Conservation (phyloP, 148 eudicot species). For the Vaccinium corymbosum region DNA sequence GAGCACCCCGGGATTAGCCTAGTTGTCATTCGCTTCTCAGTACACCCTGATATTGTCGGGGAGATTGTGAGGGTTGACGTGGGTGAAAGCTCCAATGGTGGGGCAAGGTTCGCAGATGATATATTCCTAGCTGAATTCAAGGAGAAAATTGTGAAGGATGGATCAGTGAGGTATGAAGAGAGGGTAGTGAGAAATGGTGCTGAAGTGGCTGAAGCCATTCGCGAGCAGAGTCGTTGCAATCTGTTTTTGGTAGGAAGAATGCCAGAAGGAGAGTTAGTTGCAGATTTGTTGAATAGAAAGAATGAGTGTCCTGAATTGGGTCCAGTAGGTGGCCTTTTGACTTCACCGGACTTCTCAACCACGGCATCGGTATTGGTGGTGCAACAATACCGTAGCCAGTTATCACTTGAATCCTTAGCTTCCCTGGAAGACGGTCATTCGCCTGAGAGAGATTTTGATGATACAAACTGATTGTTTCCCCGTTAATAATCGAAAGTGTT, state of each 20-base stretch:
- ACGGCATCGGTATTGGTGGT: conserved; percentile 64
- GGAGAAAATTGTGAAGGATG: conserved; percentile 23
- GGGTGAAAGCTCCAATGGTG: background rate
- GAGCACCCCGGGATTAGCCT: conserved; percentile 76
- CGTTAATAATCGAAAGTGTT: background rate
- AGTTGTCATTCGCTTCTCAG: conserved; percentile 35
- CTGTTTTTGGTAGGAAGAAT: conserved; percentile 58
- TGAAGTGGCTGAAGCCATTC: conserved; percentile 28
- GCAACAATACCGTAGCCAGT: conserved; percentile 40
- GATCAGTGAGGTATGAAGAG: conserved; percentile 50
- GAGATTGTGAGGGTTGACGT: conserved; percentile 34
- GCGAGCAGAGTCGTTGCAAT: conserved; percentile 37
- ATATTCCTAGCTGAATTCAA: conserved; percentile 27
- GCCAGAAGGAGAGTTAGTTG: conserved; percentile 49
- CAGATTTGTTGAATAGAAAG: conserved; percentile 22
- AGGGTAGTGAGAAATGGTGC: conserved; percentile 29
- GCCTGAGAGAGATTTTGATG: conserved; percentile 11
- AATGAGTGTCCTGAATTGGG: conserved; percentile 62
- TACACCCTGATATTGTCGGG: conserved; percentile 24
- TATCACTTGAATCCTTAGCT: conserved; percentile 15
- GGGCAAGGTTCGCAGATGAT: conserved; percentile 31
- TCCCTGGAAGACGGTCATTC: conserved; percentile 5
- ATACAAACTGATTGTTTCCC: background rate
- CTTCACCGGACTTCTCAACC: conserved; percentile 35
- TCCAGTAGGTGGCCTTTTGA: conserved; percentile 31